Evolutionary conservation across 768 basidiomycete genomes (phyloP).

Genomic region (Fomitopsis pulvina): DNA sequence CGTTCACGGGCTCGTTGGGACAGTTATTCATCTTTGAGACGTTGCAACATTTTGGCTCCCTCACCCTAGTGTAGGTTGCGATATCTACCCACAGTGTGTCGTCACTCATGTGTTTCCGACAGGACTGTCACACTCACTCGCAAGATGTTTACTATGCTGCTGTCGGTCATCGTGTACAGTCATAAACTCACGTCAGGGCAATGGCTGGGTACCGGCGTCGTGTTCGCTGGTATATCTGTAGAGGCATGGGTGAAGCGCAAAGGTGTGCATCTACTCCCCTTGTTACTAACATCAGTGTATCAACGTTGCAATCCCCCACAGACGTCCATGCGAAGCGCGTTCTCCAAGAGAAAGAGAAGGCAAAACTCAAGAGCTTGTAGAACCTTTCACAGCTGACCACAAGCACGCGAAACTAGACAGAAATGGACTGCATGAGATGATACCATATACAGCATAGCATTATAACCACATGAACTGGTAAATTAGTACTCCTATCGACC

Average conservation of each 20-base stretch:
- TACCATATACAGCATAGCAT: conserved; percentile 5
- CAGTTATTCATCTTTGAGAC: conserved; percentile 99
- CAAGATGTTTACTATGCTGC: conserved; percentile 96
- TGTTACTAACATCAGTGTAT: conserved; percentile 4
- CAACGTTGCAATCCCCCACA: conserved; percentile 24
- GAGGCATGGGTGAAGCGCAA: conserved; percentile 89
- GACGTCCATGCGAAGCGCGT: conserved; percentile 79
- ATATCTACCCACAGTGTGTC: conserved; percentile 4
- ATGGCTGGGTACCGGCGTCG: conserved; percentile 88
- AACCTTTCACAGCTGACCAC: background rate
- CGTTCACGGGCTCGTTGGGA: conserved; percentile 86
- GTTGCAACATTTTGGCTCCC: conserved; percentile 81
- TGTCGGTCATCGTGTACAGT: conserved; percentile 89
- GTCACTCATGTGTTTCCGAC: conserved; percentile 10
- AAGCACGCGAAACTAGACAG: no score
- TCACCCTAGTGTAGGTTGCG: conserved; percentile 75
- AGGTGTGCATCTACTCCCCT: conserved; percentile 42
- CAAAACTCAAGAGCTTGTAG: conserved; percentile 72
- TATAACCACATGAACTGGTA: conserved; percentile 8
- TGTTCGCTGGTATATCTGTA: conserved; percentile 92
- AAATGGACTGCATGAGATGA: conserved; percentile 9
- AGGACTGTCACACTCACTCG: conserved; percentile 94
- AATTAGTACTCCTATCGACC: conserved; percentile 1
- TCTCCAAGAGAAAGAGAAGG: conserved; percentile 77
- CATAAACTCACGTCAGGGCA: conserved; percentile 81